Base-by-base conservation (phyloP, 345 rosid genomes). In the Erysimum cheiranthoides region DNA sequence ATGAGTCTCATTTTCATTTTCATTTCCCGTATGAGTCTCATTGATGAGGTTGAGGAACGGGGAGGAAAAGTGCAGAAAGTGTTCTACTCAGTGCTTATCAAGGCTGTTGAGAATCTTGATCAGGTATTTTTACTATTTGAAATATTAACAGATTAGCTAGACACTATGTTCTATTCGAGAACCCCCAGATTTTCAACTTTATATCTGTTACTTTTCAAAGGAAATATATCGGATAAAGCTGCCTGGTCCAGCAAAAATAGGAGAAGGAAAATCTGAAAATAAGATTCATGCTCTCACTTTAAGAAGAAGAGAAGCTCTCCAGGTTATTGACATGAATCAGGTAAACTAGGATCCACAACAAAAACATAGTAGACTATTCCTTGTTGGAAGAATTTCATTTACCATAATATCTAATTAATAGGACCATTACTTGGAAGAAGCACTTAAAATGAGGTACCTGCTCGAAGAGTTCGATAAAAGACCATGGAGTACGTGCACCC, bases 371-470 rank as follows among this genome's bases (percentile, higher is more conserved):
- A 30, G 31, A 59, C 32, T 38, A 58, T 36, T 34, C 5, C n/a
- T 13, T 62, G 61, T 54, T 68, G 32, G 73, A 40, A 76, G 59
- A 30, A 28, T 61, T 56, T 74, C 43, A 62, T 68, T 76, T 36
- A 51, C 60, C 54, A 11, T 54, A 27, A 25, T 65, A 66, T 58
- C 61, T 69, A 51, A 32, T 73, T 65, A 43, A 49, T 76, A 95
- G 99, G 99, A 95, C 81, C 93, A 95, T 82, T 95, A 95, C 83
- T 83, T 92, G 82, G 99, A 95, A 85, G 97, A 95, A 88, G 97
- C 99, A 51, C 78, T 95, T 52, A 95, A 95, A 84, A 92, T 95
- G 99, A 90, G 93, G 38, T 92, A 95, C 80, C 93, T 95, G 66
- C 85, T 95, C 43, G 97, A 95, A 88, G 99, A 95, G 79, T 95